phyloP scores from a whole-genome alignment of 2,329 filamentous ascomycete genomes.

The Aspergillus novofumigatus region DNA sequence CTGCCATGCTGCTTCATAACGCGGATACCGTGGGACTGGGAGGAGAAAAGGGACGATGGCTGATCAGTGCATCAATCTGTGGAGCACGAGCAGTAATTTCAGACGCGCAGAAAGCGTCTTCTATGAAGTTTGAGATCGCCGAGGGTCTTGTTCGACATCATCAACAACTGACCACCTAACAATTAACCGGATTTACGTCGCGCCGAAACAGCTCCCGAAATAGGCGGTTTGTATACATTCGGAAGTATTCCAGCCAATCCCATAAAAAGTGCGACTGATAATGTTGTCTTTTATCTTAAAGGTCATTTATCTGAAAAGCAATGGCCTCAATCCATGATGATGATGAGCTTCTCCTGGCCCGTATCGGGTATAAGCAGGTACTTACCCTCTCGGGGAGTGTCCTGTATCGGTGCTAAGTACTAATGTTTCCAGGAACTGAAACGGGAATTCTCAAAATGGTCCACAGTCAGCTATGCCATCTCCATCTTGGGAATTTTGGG shows the following conservation, averaged over 20 bases:
- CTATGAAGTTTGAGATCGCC: not conserved
- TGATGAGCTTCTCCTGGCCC: constrained; percentile 57
- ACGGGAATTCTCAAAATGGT: constrained; percentile 64
- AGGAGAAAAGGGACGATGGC: constrained; percentile 2
- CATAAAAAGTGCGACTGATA: not conserved
- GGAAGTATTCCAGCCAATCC: not conserved
- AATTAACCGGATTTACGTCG: constrained; percentile 24
- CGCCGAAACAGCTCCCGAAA: constrained; percentile 15
- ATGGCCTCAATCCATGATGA: constrained; percentile 50
- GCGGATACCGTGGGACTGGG: constrained; percentile 7
- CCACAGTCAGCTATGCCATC: constrained; percentile 62
- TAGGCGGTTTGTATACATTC: not conserved
- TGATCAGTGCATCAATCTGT: not conserved
- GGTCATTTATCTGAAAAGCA: not conserved
- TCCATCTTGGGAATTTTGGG: constrained; percentile 62
- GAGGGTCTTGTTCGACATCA: not conserved
- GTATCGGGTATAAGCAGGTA: constrained; percentile 62
- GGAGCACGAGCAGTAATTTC: constrained; percentile 5
- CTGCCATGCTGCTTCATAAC: constrained; percentile 39
- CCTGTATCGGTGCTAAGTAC: not conserved
- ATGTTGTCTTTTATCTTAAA: not conserved
- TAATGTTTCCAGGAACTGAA: constrained; percentile 49
- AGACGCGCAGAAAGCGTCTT: not conserved
- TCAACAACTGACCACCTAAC: constrained; percentile 34
- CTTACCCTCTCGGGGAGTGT: constrained; percentile 7